Base-by-base conservation (phyloP, 805 yeast species). In the Starmerella apicola region DNA sequence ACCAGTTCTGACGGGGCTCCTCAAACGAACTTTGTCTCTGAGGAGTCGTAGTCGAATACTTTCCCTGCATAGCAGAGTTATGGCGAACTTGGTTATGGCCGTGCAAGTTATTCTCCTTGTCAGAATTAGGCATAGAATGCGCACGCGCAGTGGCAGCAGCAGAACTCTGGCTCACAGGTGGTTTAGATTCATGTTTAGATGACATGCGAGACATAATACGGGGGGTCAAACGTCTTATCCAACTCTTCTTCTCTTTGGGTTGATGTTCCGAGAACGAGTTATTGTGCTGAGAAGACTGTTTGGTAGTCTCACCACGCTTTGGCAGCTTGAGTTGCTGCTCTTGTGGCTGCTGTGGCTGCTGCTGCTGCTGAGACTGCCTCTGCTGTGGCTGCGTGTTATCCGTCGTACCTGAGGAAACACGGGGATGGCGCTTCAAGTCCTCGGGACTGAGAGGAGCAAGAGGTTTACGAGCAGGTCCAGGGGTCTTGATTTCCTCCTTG, bases 1-100 rank as follows among this genome's bases (percentile, higher is more conserved):
- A 55, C 64, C 64, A 60, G 43, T 57, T 59, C 49, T 60, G 63
- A 32, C 50, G 48, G 17, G 56, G 53, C 39, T 55, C 61, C 23
- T 43, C 50, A 12, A 28, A 17, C 22, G 23, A 4, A n/a, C n/a
- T n/a, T n/a, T n/a, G n/a, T n/a, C n/a, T n/a, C n/a, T n/a, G n/a
- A 15, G 39, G 33, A 19, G 19, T 37, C 21, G 33, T n/a, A 15
- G 21, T 2, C 6, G 18, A 6, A 15, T 8, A 4, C 6, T 21
- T 10, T n/a, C 17, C 5, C 8, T 24, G 10, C 15, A 6, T 17
- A 17, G 17, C 17, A 15, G 8, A 12, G 17, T 27, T 6, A n/a
- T 10, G 17, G 26, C 7, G 10, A 23, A 7, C 10, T 13, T 27
- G 10, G 7, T 7, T 8, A 12, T 15, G 17, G 15, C 15, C 15